These are phyloP conservation scores for Microcyclosporella mali DNA, from an alignment of 2,329 filamentous ascomycete genomes.

Conservation along the genomic window DNA sequence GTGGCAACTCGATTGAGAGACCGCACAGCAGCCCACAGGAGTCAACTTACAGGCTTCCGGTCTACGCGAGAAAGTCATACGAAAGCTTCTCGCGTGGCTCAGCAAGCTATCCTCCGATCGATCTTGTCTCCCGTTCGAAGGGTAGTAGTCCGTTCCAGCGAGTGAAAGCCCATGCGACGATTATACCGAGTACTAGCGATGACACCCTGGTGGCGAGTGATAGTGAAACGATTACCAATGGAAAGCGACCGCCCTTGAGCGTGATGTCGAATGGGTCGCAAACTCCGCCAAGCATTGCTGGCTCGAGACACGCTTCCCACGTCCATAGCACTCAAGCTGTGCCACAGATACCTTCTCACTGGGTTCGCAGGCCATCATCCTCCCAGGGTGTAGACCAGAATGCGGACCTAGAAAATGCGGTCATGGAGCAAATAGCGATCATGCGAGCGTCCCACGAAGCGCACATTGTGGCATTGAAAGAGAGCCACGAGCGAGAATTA, in stretches of 20 bases:
- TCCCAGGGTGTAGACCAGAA: neutral
- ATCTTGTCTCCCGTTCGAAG: constrained; percentile 1
- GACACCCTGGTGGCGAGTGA: constrained; percentile 4
- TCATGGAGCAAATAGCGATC: constrained; percentile 29
- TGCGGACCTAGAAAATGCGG: neutral
- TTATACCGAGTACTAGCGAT: constrained; percentile 2
- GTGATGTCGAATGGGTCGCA: neutral
- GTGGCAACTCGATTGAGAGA: constrained; percentile 12
- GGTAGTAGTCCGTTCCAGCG: neutral
- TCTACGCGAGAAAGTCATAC: constrained; percentile 1
- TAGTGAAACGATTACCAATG: neutral
- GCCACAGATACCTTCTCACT: neutral
- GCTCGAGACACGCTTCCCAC: neutral
- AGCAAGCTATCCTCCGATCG: neutral
- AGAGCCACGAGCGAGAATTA: constrained; percentile 37
- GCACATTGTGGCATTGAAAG: constrained; percentile 32
- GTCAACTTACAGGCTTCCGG: constrained; percentile 3
- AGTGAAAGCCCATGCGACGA: neutral
- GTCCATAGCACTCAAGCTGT: neutral
- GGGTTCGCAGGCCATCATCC: neutral
- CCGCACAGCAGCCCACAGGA: constrained; percentile 22
- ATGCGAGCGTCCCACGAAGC: constrained; percentile 36
- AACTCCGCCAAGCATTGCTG: constrained; percentile 1
- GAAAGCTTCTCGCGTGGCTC: constrained; percentile 5
- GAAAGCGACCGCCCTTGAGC: neutral